phyloP scores from a whole-genome alignment of 2,329 filamentous ascomycete species.

The Nemania sp. region DNA sequence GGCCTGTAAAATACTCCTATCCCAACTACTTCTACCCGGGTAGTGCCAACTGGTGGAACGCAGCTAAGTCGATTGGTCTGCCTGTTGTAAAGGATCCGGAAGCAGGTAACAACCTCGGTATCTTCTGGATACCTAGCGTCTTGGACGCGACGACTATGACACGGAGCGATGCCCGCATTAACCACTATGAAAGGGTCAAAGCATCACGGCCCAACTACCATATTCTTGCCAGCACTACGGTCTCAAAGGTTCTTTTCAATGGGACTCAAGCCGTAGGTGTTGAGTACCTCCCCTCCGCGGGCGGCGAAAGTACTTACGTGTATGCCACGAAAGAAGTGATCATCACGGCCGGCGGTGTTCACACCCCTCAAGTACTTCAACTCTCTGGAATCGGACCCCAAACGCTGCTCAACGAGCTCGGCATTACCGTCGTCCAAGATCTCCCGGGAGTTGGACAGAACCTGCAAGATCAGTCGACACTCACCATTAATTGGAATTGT shows the following conservation, averaged over 20 bases:
- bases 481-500: slow-evolving; percentile 41
- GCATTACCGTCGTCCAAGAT: slow-evolving; percentile 58
- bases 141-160: slow-evolving; percentile 50
- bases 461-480: slow-evolving; percentile 54
- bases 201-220: slow-evolving; percentile 67
- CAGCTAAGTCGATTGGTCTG: slow-evolving; percentile 44
- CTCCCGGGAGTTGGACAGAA: slow-evolving; percentile 63
- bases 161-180: slow-evolving; percentile 46
- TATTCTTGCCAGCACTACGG: slow-evolving; percentile 67
- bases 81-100: slow-evolving; percentile 44
- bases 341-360: slow-evolving; percentile 56
- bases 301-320: slow-evolving; percentile 55
- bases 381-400: slow-evolving; percentile 62
- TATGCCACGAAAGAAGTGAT: slow-evolving; percentile 58
- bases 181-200: slow-evolving; percentile 48
- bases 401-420: slow-evolving; percentile 52
- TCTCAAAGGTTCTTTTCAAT: slow-evolving; percentile 66
- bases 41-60: slow-evolving; percentile 49
- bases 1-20: slow-evolving; percentile 50
- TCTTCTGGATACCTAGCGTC: slow-evolving; percentile 50
- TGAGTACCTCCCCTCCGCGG: slow-evolving; percentile 60
- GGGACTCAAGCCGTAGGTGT: slow-evolving; percentile 68
- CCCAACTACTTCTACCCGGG: slow-evolving; percentile 51
- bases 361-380: slow-evolving; percentile 61
- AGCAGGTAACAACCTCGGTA: slow-evolving; percentile 42